A percentile compares a stretch with the other conserved stretches of the same genome.
Evolutionary conservation across 306 rosid genomes (phyloP).

Genomic region (Quercus gilva): DNA sequence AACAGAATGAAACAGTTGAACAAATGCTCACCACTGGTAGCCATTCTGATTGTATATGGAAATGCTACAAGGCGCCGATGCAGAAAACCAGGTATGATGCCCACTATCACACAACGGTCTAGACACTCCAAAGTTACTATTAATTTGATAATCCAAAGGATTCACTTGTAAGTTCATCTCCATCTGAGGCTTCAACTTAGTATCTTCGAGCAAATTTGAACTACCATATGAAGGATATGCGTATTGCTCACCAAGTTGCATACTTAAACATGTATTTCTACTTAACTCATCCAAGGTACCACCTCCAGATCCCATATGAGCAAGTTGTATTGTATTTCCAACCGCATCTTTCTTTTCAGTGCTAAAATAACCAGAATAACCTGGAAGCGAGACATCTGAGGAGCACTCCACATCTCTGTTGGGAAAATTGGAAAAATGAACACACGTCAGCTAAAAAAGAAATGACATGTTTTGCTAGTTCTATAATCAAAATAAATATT

Average conservation of each 20-base stretch:
- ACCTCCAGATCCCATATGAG: constrained; percentile 44
- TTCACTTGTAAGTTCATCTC: constrained; percentile 36
- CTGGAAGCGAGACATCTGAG: constrained; percentile 43
- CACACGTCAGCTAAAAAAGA: constrained; percentile 8
- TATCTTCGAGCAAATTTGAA: constrained; percentile 30
- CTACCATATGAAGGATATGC: constrained; percentile 32
- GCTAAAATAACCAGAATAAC: constrained; percentile 46
- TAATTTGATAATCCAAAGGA: constrained; percentile 49
- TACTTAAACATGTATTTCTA: constrained; percentile 43
- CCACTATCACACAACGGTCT: constrained; percentile 48
- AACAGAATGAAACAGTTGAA: neutral
- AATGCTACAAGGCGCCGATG: constrained; percentile 49
- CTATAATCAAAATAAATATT: neutral
- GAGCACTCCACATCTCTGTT: constrained; percentile 58
- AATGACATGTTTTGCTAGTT: neutral
- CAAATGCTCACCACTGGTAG: constrained; percentile 45
- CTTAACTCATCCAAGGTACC: constrained; percentile 45
- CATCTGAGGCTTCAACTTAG: constrained; percentile 30
- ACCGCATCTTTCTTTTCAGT: constrained; percentile 40
- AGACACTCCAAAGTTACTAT: constrained; percentile 45
- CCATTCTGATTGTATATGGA: constrained; percentile 54
- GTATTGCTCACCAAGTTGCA: constrained; percentile 51
- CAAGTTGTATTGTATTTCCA: constrained; percentile 48
- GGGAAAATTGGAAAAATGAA: constrained; percentile 26
- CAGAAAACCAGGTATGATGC: constrained; percentile 56